phyloP scores from a whole-genome alignment of 495 filamentous ascomycete genomes.

The Neurospora sp. region DNA sequence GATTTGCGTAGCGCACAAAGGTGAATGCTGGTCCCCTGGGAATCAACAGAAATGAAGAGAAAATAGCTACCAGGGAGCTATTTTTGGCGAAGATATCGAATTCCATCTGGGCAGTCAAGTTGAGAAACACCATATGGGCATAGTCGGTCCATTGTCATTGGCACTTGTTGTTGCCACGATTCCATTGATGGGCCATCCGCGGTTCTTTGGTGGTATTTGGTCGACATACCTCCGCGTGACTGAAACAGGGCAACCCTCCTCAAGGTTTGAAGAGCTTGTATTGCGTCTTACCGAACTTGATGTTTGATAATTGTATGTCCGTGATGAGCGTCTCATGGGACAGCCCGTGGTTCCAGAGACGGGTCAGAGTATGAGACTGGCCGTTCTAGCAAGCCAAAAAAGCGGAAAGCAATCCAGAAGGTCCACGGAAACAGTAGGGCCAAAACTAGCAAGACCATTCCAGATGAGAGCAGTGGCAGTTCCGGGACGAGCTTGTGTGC shows the following conservation, averaged over 20 bases:
- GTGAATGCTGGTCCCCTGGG: not conserved
- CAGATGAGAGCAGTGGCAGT: not conserved
- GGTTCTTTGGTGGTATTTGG: not conserved
- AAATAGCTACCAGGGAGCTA: not conserved
- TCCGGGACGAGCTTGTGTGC: not conserved
- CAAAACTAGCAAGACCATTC: not conserved
- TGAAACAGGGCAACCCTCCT: not conserved
- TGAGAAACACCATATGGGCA: not conserved
- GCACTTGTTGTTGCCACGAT: not conserved
- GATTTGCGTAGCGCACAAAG: not conserved
- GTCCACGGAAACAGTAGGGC: not conserved
- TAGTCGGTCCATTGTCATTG: not conserved
- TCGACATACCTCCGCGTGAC: not conserved
- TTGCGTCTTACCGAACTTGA: not conserved
- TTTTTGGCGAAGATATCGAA: not conserved
- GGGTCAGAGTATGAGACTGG: not conserved
- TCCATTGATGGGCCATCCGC: not conserved
- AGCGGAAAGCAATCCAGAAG: not conserved
- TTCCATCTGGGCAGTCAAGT: not conserved
- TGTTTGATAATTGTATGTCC: not conserved
- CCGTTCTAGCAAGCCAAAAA: not conserved
- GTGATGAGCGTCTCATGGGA: not conserved
- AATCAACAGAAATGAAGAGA: not conserved
- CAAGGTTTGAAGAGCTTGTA: not conserved
- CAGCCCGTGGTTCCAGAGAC: not conserved